These are phyloP conservation scores for Ramalina peruviana DNA, from an alignment of 495 filamentous ascomycete species.

Conservation along the genomic window DNA sequence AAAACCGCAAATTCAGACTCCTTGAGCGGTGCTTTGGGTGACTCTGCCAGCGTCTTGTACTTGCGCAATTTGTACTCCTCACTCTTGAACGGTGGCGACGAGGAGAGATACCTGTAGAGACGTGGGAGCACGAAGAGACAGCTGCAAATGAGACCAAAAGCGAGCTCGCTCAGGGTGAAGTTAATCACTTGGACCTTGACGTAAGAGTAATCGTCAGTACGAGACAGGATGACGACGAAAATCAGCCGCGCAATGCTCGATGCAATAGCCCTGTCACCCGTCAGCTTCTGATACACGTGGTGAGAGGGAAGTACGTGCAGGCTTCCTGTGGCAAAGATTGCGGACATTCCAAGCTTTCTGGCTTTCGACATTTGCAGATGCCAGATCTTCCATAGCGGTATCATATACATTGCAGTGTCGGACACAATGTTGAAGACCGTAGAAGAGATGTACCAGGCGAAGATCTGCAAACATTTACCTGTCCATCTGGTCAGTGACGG, in stretches of 20 bases:
- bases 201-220: not conserved
- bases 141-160: slow-evolving; percentile 1
- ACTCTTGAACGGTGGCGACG: not conserved
- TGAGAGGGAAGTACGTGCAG: not conserved
- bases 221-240: not conserved
- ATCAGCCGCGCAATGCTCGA: slow-evolving; percentile 8
- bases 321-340: slow-evolving; percentile 1
- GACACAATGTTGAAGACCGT: slow-evolving; percentile 9
- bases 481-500: not conserved
- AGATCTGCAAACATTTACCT: slow-evolving; percentile 1
- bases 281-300: not conserved
- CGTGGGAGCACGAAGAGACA: not conserved
- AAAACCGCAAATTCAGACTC: no score
- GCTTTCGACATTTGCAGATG: slow-evolving; percentile 8
- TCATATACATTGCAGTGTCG: slow-evolving; percentile 6
- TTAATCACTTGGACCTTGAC: not conserved
- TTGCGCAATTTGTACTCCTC: not conserved
- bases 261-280: not conserved
- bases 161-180: not conserved
- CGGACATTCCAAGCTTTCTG: not conserved
- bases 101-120: not conserved
- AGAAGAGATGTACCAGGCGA: not conserved
- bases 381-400: slow-evolving; percentile 10
- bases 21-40: no score
- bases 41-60: no score